Base-by-base conservation (phyloP, 2,329 filamentous ascomycete species). In the Arthroderma sp. region DNA sequence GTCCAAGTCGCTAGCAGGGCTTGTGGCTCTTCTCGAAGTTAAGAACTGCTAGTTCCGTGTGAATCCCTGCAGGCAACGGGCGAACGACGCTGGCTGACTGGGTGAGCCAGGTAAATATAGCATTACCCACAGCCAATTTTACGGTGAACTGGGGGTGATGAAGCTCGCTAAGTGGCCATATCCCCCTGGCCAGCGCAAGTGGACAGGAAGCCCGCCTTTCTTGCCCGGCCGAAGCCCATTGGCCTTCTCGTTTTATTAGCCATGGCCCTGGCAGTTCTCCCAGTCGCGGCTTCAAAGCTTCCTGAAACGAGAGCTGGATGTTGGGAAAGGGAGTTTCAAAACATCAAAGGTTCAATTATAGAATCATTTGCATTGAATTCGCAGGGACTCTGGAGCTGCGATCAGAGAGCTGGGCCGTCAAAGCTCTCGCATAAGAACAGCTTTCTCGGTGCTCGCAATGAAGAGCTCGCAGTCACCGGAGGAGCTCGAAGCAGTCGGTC, bases 71-170 rank as follows among this genome's bases (percentile, higher is more conserved):
- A 19, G n/a, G 39, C 17, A 21, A 43, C 35, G 35, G 15, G 35
- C 35, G 9, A 43, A 43, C n/a, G 39, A 13, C 39, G 43, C 43
- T 51, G 44, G 44, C 25, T 31, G 23, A 25, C 44, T 19, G 44
- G 25, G 44, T 15, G 28, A 33, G 44, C 25, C 19, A 25, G 21
- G 25, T 35, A 43, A 43, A 19, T 43, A 43, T 43, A 43, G 39
- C 39, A 49, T n/a, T 41, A 49, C 25, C 43, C 43, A 49, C 43
- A 49, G 43, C 43, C 43, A 31, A 31, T 49, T 49, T 49, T 9
- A n/a, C 21, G 23, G 43, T n/a, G 21, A 25, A n/a, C 43, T 49
- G 43, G 43, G 43, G 43, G 25, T 33, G 44, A 33, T 9, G 44
- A 51, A 31, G 44, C 44, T 51, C 15, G 23, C 44, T 33, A 11